Conservation (phyloP, 495 filamentous ascomycete genomes). For the Pyronema domesticum region DNA sequence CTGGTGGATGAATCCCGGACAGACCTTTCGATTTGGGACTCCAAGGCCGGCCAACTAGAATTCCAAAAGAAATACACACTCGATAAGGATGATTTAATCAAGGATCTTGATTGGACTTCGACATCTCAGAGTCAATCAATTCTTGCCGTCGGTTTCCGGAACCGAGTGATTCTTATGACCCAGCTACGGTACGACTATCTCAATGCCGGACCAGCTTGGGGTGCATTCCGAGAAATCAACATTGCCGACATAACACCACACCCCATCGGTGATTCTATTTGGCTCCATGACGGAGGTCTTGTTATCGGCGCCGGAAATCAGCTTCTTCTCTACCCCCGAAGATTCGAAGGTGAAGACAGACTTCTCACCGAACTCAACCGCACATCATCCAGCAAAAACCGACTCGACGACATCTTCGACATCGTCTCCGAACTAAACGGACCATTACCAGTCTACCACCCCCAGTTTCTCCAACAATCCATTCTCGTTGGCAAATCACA, state of each 20-base stretch:
- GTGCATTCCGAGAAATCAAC: slow-evolving; percentile 60
- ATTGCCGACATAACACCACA: slow-evolving; percentile 63
- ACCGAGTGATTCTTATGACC: slow-evolving; percentile 65
- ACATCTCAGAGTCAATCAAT: slow-evolving; percentile 84
- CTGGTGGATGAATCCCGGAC: slow-evolving; percentile 55
- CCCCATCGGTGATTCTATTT: slow-evolving; percentile 82
- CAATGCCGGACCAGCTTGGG: slow-evolving; percentile 80
- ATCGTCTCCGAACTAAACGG: slow-evolving; percentile 70
- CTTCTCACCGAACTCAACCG: slow-evolving; percentile 26
- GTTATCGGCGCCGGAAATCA: slow-evolving; percentile 85
- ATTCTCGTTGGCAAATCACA: slow-evolving; percentile 62
- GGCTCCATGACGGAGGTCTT: slow-evolving; percentile 67
- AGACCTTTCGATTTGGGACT: slow-evolving; percentile 85
- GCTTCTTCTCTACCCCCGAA: slow-evolving; percentile 68
- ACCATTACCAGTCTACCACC: slow-evolving; percentile 80
- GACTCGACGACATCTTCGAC: slow-evolving; percentile 49
- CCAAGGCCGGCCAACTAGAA: slow-evolving; percentile 62
- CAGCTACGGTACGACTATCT: slow-evolving; percentile 92
- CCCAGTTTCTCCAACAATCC: slow-evolving; percentile 77
- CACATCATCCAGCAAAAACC: slow-evolving; percentile 24
- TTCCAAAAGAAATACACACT: slow-evolving; percentile 47
- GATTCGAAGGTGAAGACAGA: slow-evolving; percentile 45
- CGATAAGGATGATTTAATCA: slow-evolving; percentile 52
- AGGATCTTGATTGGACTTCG: slow-evolving; percentile 86
- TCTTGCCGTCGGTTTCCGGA: slow-evolving; percentile 76